Evolutionary conservation across 192 early-diverging fungal species (phyloP).

Genomic region (Geosiphon pyriformis): DNA sequence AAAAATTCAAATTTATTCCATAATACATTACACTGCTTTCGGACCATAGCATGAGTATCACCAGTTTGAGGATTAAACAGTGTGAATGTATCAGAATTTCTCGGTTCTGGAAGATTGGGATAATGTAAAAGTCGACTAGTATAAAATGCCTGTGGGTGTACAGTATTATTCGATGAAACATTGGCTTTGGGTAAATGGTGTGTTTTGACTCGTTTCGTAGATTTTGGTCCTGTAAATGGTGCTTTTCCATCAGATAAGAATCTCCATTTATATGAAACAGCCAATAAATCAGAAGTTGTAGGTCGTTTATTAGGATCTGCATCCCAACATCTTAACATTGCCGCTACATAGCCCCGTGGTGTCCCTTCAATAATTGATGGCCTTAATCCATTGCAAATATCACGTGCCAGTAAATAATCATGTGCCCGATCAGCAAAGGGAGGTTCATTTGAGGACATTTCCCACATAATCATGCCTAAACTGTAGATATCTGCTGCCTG

Average conservation of each 20-base stretch:
- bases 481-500: constrained; percentile 36
- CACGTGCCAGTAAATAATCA: constrained; percentile 27
- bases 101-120: constrained; percentile 17
- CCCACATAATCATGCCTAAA: constrained; percentile 44
- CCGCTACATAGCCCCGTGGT: constrained; percentile 30
- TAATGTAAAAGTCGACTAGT: constrained; percentile 19
- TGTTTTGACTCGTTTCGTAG: constrained; percentile 10
- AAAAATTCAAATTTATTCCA: not conserved
- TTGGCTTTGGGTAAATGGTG: not conserved
- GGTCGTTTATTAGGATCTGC: constrained; percentile 27
- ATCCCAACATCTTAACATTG: constrained; percentile 40
- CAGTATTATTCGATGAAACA: not conserved
- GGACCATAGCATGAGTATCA: constrained; percentile 5
- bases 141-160: constrained; percentile 21
- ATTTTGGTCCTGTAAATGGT: constrained; percentile 16
- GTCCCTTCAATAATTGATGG: constrained; percentile 37
- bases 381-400: constrained; percentile 31
- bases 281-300: constrained; percentile 30
- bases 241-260: constrained; percentile 16
- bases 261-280: constrained; percentile 22
- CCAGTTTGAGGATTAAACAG: constrained; percentile 15
- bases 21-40: constrained; percentile 10
- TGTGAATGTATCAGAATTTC: constrained; percentile 10
- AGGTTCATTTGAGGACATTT: constrained; percentile 37
- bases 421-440: constrained; percentile 33